Conservation (phyloP, 495 filamentous ascomycete genomes). For the Penicillium tannophilum region DNA sequence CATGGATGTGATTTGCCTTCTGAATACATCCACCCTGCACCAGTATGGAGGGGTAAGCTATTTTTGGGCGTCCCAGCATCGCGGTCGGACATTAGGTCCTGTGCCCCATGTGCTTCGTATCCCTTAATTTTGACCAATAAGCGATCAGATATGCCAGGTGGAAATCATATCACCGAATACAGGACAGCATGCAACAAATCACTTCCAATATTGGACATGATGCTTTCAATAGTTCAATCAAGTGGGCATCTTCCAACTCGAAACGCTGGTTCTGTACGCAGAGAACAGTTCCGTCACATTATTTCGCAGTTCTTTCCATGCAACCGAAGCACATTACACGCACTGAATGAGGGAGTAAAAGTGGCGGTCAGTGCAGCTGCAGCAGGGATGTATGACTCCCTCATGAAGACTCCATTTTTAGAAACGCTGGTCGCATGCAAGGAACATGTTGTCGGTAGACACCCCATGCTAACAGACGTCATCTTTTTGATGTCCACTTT, state of each 20-base stretch:
- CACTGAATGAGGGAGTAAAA: background rate
- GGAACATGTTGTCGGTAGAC: background rate
- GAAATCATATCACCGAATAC: background rate
- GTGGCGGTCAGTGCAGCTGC: conserved; percentile 2
- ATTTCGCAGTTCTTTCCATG: too few relatives aligned
- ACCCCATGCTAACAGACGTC: background rate
- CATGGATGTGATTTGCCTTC: background rate
- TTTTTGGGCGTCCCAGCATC: background rate
- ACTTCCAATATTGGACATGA: background rate
- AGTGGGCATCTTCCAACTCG: background rate
- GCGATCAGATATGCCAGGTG: background rate
- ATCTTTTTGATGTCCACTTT: background rate
- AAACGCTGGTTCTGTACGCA: background rate
- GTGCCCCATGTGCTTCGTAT: background rate
- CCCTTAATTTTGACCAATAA: background rate
- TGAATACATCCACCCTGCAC: background rate
- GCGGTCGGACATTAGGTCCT: background rate
- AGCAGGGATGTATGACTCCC: background rate
- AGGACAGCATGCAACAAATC: background rate
- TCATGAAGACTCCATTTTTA: conserved; percentile 11
- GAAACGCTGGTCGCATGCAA: conserved; percentile 4
- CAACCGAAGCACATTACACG: background rate
- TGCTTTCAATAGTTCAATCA: background rate
- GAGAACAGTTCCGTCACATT: background rate
- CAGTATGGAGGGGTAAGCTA: background rate